Evolutionary conservation across 768 basidiomycete species (phyloP), one percentile per base, ranked within the genome.

Genomic region (Grammothele lineata): DNA sequence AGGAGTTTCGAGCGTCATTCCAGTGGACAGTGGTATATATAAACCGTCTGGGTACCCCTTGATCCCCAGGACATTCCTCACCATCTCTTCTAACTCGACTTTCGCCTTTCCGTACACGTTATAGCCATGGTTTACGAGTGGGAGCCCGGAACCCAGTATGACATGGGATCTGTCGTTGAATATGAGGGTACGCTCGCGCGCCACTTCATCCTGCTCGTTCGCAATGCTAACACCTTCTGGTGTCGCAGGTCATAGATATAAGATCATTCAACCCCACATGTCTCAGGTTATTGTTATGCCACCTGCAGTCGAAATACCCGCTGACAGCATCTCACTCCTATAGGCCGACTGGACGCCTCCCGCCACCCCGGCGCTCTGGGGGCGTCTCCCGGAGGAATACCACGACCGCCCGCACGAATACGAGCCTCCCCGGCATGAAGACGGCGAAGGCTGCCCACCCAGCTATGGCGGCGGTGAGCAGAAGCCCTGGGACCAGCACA

Each of bases 321-420:
- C 41, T 15, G 37, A 6, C 27, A 32, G 38, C 8, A 34, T 22
- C 18, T 18, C 9, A 27, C 32, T 21, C 4, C 14, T 23, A 22
- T 56, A 88, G 84, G 52, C 70, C 22, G 83, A 86, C 54, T 90
- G 87, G 87, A 63, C 79, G 21, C 87, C 87, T 4, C 53, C 69
- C 3, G 49, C 64, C 11, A 78, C 77, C 1, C 84, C 85, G 30
- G 81, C 83, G 9, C 71, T 88, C 25, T 88, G 85, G 86, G 83
- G 78, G 37, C 73, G 70, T 36, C 44, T 79, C 21, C 65, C 66
- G 18, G 73, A 62, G 45, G 51, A 59, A 12, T n/a, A 40, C 9
- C 47, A 54, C 42, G 45, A 52, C 8, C 45, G 51, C 10, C 50
- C 43, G 11, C 54, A 57, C 26, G 60, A 53, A 15, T 47, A 60